These are phyloP conservation scores for Orbilia blumenaviensis DNA, from an alignment of 2,329 filamentous ascomycete species.

Conservation along the genomic window DNA sequence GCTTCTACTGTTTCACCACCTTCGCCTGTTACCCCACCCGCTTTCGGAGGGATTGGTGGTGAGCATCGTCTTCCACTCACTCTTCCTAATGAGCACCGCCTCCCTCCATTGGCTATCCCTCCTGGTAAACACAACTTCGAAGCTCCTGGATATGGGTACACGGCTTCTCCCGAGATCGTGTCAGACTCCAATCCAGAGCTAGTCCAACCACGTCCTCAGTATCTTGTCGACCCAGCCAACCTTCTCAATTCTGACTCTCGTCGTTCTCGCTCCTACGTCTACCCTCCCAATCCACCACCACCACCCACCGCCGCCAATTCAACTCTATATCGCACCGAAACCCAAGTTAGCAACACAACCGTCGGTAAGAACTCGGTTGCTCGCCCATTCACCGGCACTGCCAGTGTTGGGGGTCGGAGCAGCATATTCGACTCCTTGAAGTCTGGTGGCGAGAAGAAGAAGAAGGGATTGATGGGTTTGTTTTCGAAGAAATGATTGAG, in stretches of 20 bases:
- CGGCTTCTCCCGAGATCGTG: slow-evolving; percentile 31
- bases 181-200: slow-evolving; percentile 44
- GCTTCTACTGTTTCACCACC: slow-evolving; percentile 49
- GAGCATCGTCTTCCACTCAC: slow-evolving; percentile 24
- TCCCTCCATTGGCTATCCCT: slow-evolving; percentile 29
- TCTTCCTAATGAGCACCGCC: slow-evolving; percentile 29
- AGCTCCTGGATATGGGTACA: slow-evolving; percentile 29
- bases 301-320: neutral
- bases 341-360: slow-evolving; percentile 24
- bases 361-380: slow-evolving; percentile 28
- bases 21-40: slow-evolving; percentile 49
- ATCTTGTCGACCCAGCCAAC: slow-evolving; percentile 39
- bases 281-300: slow-evolving; percentile 11
- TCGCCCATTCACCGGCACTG: slow-evolving; percentile 4
- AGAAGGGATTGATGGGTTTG: slow-evolving; percentile 45
- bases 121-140: slow-evolving; percentile 37
- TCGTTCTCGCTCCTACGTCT: slow-evolving; percentile 26
- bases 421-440: slow-evolving; percentile 32
- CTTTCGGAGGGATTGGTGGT: slow-evolving; percentile 27
- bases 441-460: slow-evolving; percentile 40
- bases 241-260: slow-evolving; percentile 27
- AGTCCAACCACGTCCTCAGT: slow-evolving; percentile 47
- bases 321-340: slow-evolving; percentile 40
- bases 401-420: neutral
- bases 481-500: slow-evolving; percentile 49